Evolutionary conservation across 257 asterid genomes (phyloP), one percentile per base, ranked within the genome.

Genomic region (Handroanthus guayacan): DNA sequence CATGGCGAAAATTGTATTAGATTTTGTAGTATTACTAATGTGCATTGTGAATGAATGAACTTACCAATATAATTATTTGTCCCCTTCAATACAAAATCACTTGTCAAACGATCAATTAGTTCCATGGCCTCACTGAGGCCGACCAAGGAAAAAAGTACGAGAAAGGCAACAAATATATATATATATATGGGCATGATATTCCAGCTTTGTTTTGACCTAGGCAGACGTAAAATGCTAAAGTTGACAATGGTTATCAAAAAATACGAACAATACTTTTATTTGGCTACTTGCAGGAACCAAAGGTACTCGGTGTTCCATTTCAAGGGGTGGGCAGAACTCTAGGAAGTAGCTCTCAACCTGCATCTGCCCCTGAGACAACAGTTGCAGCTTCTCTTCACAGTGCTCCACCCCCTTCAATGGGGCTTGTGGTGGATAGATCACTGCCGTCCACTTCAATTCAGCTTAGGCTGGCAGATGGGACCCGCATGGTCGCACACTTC

Each of bases 401-500:
- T 70, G 88, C 91, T 31, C 90, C 91, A 18, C 6, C 96, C 17
- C 96, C 96, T 73, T 71, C 89, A 7, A 18, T 37, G 50, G 88
- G 90, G 38, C 85, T 92, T 12, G 85, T 87, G 73, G 90, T 95
- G 20, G 99, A 93, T 70, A 45, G 77, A 51, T 84, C 98, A 66
- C 82, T 72, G 80, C 98, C 98, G 0, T 90, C 92, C 74, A 93
- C 98, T 66, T 86, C 99, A 18, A 89, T 96, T 75, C 99, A 96
- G 76, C 92, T 96, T 25, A 87, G 99, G 82, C 83, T 96, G 80
- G 92, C 91, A 58, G 98, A 96, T 85, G 99, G 99, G 51, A 93
- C 97, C 54, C 97, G 98, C 75, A 85, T 96, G 94, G 95, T 93
- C 47, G 92, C 97, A 6, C 97, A 80, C 81, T 95, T 95, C 93